Percentiles rank a stretch among this genome's conserved stretches.
Conservation (phyloP, 2,329 filamentous ascomycete genomes). For the Exophiala calicioides region DNA sequence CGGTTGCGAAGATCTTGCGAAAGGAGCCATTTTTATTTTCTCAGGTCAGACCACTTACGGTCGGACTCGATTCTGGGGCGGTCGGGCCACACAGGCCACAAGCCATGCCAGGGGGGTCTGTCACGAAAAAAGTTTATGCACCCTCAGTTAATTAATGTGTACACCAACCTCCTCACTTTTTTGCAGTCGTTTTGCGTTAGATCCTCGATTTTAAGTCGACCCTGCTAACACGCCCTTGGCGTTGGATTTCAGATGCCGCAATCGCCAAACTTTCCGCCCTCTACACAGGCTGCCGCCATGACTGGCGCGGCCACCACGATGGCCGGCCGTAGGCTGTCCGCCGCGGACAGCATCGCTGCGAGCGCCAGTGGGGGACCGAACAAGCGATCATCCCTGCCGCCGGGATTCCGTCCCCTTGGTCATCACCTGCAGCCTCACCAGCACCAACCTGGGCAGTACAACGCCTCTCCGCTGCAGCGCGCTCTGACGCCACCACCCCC, state of each 20-base stretch:
- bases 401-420: conserved; percentile 51
- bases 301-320: conserved; percentile 39
- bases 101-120: conserved; percentile 24
- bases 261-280: conserved; percentile 33
- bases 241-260: conserved; percentile 33
- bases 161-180: conserved; percentile 34
- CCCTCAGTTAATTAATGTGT: conserved; percentile 34
- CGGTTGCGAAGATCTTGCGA: conserved; percentile 12
- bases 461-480: conserved; percentile 87
- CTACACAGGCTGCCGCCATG: conserved; percentile 17
- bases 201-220: conserved; percentile 47
- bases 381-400: conserved; percentile 63
- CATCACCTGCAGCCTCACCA: conserved; percentile 41
- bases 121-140: conserved; percentile 33
- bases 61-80: conserved; percentile 24
- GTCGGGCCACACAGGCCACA: conserved; percentile 19
- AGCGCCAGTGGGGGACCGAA: conserved; percentile 38
- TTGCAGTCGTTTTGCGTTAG: conserved; percentile 31
- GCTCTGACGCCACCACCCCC: conserved; percentile 81
- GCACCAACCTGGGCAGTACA: conserved; percentile 60
- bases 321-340: conserved; percentile 39
- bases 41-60: conserved; percentile 25
- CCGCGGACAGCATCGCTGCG: conserved; percentile 21
- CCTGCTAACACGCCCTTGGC: conserved; percentile 34
- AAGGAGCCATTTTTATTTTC: conserved; percentile 16